Conservation (phyloP, 1,284 basidiomycete species). For the Stygiomarasmius scandens region DNA sequence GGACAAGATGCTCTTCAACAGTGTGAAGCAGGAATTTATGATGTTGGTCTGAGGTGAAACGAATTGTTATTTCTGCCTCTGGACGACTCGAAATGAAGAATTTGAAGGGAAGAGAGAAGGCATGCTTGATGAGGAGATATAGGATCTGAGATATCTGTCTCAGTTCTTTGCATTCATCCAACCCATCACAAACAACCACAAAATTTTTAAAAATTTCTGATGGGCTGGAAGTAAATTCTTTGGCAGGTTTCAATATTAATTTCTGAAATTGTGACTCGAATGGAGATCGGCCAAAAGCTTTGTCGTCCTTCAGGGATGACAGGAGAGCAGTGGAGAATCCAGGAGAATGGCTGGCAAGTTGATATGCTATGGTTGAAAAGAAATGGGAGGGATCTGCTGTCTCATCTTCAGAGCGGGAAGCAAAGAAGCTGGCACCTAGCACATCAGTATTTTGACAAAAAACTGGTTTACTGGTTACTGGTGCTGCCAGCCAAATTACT, state of each 20-base stretch:
- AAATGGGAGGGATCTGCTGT: slow-evolving; percentile 19
- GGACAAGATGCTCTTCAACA: slow-evolving; percentile 18
- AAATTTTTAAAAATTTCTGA: not conserved
- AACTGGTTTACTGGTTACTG: too few relatives aligned
- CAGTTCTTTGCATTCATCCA: slow-evolving; percentile 23
- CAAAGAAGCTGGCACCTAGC: slow-evolving; percentile 30
- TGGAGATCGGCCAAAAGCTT: not conserved
- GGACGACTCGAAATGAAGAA: slow-evolving; percentile 26
- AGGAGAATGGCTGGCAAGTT: slow-evolving; percentile 19
- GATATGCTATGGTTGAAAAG: slow-evolving; percentile 28
- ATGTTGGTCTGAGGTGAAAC: not conserved
- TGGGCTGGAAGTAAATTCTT: slow-evolving; percentile 2
- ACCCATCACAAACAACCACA: slow-evolving; percentile 22
- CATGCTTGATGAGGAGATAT: slow-evolving; percentile 10
- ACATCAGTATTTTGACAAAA: slow-evolving; percentile 6
- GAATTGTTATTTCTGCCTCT: slow-evolving; percentile 17
- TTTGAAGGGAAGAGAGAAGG: slow-evolving; percentile 19
- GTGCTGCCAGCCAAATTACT: too few relatives aligned
- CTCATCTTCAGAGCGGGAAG: slow-evolving; percentile 17
- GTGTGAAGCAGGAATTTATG: slow-evolving; percentile 19
- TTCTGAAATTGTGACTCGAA: too few relatives aligned
- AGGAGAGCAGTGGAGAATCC: not conserved
- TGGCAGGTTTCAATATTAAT: slow-evolving; percentile 8
- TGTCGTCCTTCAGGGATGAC: not conserved
- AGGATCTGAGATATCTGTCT: slow-evolving; percentile 5